phyloP scores from a whole-genome alignment of 1,284 basidiomycete genomes.

The Ceratobasidium theobromae region DNA sequence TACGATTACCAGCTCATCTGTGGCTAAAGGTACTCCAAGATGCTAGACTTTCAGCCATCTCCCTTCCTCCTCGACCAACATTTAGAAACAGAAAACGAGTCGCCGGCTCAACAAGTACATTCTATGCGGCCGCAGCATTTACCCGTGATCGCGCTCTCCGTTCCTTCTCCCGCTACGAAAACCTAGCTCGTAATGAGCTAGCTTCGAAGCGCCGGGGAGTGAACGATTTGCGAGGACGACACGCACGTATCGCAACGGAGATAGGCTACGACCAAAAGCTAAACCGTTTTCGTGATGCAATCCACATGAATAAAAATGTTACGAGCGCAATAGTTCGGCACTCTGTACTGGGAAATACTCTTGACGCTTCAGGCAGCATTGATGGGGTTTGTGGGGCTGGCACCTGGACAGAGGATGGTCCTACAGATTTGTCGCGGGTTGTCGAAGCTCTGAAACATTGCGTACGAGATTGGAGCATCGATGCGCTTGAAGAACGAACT shows the following conservation, averaged over 20 bases:
- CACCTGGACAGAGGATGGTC: constrained; percentile 25
- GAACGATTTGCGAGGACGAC: constrained; percentile 17
- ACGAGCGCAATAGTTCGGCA: constrained; percentile 50
- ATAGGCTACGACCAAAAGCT: constrained; percentile 59
- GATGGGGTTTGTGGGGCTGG: constrained; percentile 1
- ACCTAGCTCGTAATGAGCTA: constrained; percentile 15
- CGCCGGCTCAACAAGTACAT: constrained; percentile 3
- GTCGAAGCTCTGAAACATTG: constrained; percentile 64
- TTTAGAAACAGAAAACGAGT: constrained; percentile 19
- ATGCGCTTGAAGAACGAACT: constrained; percentile 54
- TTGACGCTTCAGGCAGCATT: neutral
- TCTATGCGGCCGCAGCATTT: constrained; percentile 28
- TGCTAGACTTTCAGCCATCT: constrained; percentile 8
- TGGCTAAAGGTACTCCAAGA: constrained; percentile 1
- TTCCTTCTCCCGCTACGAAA: constrained; percentile 19
- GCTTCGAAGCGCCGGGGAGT: constrained; percentile 7
- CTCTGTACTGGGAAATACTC: neutral
- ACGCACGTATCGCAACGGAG: constrained; percentile 49
- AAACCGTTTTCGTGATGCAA: constrained; percentile 49
- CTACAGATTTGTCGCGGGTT: constrained; percentile 51
- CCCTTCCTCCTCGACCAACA: constrained; percentile 28
- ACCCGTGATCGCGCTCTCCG: constrained; percentile 22
- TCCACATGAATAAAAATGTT: constrained; percentile 50
- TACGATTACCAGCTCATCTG: neutral
- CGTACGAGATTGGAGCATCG: constrained; percentile 64